phyloP scores from a whole-genome alignment of 495 filamentous ascomycete genomes.

The Trichoderma reesei region DNA sequence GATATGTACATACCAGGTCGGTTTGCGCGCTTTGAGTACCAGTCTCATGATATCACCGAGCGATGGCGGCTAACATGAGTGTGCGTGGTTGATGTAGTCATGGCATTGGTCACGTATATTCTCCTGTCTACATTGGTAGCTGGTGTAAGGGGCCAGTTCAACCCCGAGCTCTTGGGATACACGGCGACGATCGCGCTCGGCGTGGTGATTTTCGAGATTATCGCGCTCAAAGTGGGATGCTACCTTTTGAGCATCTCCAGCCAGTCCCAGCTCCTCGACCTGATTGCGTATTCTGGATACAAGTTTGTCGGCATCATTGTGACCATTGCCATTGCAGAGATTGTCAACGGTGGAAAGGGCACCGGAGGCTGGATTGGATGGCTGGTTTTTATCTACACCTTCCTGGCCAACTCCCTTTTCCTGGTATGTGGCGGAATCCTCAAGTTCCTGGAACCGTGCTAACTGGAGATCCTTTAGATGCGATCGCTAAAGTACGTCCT shows the following conservation, averaged over 20 bases:
- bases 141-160: slow-evolving; percentile 84
- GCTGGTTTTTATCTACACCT: slow-evolving; percentile 82
- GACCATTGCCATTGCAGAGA: slow-evolving; percentile 67
- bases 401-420: slow-evolving; percentile 90
- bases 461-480: slow-evolving; percentile 43
- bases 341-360: slow-evolving; percentile 63
- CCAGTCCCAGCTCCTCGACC: slow-evolving; percentile 73
- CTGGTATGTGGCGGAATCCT: slow-evolving; percentile 48
- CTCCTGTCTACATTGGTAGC: slow-evolving; percentile 82
- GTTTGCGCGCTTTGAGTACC: slow-evolving; percentile 23
- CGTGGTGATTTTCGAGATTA: slow-evolving; percentile 76
- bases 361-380: slow-evolving; percentile 83
- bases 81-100: slow-evolving; percentile 30
- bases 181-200: slow-evolving; percentile 76
- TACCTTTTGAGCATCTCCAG: slow-evolving; percentile 91
- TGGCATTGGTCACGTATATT: slow-evolving; percentile 95
- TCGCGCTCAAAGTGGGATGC: slow-evolving; percentile 80
- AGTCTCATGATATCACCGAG: neutral
- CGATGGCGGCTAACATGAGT: neutral
- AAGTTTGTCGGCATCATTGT: slow-evolving; percentile 96
- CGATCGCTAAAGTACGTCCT: slow-evolving; percentile 93
- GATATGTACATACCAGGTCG: slow-evolving; percentile 90
- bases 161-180: slow-evolving; percentile 83
- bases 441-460: neutral
- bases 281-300: slow-evolving; percentile 94